These are phyloP conservation scores for Exophiala oligosperma DNA, from an alignment of 2,329 filamentous ascomycete genomes.

Conservation along the genomic window DNA sequence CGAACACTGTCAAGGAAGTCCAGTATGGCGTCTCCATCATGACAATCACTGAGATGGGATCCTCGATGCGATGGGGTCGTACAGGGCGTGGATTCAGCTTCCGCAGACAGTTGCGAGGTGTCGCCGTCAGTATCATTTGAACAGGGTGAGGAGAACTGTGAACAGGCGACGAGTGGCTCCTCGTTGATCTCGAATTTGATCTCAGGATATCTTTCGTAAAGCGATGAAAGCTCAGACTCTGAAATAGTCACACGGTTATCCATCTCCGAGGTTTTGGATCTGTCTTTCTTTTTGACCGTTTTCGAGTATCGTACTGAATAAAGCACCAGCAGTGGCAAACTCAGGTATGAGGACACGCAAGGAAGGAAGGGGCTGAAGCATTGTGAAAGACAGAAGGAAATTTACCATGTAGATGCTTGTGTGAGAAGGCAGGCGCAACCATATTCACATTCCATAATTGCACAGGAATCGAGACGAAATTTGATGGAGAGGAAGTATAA, in stretches of 20 bases:
- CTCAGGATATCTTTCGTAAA: conserved; percentile 26
- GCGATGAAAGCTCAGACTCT: conserved; percentile 14
- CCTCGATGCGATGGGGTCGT: conserved; percentile 19
- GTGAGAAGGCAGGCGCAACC: neutral
- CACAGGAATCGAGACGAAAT: conserved; percentile 1
- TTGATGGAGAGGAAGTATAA: neutral
- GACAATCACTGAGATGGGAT: neutral
- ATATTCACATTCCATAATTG: neutral
- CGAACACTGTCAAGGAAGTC: conserved; percentile 9
- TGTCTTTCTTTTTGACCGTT: neutral
- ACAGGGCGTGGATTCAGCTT: conserved; percentile 17
- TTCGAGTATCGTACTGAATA: neutral
- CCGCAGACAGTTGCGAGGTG: conserved; percentile 8
- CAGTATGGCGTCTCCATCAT: neutral
- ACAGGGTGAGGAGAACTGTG: conserved; percentile 19
- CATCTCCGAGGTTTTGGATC: conserved; percentile 1
- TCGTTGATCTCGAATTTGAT: conserved; percentile 22
- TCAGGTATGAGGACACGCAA: no score
- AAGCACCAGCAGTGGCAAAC: neutral
- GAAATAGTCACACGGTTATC: conserved; percentile 2
- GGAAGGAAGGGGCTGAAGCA: no score
- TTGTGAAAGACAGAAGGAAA: neutral
- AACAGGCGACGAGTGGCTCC: neutral
- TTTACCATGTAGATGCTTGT: neutral
- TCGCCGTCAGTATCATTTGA: conserved; percentile 19